phyloP scores from a whole-genome alignment of 139 green algal genomes.

The Klebsormidium nitens region DNA sequence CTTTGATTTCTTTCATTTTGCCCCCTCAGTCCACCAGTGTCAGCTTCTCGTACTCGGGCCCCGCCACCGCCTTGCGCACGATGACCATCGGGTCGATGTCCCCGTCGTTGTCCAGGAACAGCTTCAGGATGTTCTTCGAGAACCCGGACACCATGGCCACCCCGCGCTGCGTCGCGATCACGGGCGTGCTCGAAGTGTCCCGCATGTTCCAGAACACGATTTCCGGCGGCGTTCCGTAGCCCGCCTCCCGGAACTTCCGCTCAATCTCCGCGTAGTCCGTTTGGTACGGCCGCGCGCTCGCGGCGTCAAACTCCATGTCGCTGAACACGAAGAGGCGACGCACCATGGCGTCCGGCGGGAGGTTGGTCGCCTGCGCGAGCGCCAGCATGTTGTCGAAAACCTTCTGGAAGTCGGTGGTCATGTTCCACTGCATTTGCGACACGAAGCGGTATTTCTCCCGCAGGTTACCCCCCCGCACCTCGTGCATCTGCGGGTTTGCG shows the following conservation, averaged over 20 bases:
- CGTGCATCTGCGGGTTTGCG: constrained; percentile 19
- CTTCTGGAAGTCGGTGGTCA: constrained; percentile 29
- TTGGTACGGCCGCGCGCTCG: no score
- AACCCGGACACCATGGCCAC: constrained; percentile 38
- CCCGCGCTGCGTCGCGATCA: constrained; percentile 22
- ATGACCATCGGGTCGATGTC: no score
- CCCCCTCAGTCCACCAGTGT: no score
- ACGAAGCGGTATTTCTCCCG: constrained; percentile 20
- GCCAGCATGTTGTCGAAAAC: constrained; percentile 41
- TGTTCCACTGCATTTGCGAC: constrained; percentile 19
- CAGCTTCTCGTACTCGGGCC: no score
- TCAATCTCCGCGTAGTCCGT: no score
- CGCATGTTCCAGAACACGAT: constrained; percentile 46
- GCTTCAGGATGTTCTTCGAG: constrained; percentile 38
- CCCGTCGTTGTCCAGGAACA: constrained; percentile 45
- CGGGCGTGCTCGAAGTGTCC: not conserved
- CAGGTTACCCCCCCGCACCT: constrained; percentile 14
- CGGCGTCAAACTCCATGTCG: constrained; percentile 45
- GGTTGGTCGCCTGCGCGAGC: constrained; percentile 15
- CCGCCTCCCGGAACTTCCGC: not conserved
- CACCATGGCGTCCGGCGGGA: constrained; percentile 33
- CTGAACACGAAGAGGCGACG: constrained; percentile 36
- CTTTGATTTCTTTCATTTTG: no score
- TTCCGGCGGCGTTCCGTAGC: constrained; percentile 23
- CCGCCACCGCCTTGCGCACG: no score